phyloP scores from a whole-genome alignment of 768 basidiomycete genomes.

The Phanerochaete carnosa region DNA sequence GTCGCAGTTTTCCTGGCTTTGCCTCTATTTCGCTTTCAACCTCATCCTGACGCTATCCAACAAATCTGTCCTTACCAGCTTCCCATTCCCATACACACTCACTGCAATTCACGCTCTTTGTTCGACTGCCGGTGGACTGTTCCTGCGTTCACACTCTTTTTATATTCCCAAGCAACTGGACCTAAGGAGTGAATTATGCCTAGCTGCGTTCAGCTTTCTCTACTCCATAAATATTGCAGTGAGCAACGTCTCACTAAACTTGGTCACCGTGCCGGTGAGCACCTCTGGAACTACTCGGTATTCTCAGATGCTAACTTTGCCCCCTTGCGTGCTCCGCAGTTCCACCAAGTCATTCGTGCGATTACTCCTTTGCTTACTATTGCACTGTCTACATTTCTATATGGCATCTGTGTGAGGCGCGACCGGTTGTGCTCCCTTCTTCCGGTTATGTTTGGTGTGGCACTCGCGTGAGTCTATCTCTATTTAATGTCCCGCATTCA shows the following conservation, averaged over 20 bases:
- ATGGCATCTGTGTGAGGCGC: slow-evolving; percentile 55
- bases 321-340: too few species aligned
- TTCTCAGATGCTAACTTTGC: background rate
- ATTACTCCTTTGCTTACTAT: slow-evolving; percentile 93
- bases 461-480: slow-evolving; percentile 66
- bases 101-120: slow-evolving; percentile 90
- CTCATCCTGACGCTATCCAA: slow-evolving; percentile 92
- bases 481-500: background rate
- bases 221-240: slow-evolving; percentile 95
- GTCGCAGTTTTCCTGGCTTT: slow-evolving; percentile 57
- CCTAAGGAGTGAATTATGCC: slow-evolving; percentile 49
- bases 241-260: slow-evolving; percentile 84
- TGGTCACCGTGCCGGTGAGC: slow-evolving; percentile 88
- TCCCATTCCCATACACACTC: slow-evolving; percentile 95
- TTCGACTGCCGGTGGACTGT: slow-evolving; percentile 75
- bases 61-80: slow-evolving; percentile 86
- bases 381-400: slow-evolving; percentile 65
- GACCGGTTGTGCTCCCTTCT: slow-evolving; percentile 69
- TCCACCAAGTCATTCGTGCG: slow-evolving; percentile 96
- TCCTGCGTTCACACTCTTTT: slow-evolving; percentile 53
- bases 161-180: slow-evolving; percentile 58
- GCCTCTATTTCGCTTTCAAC: slow-evolving; percentile 87
- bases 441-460: slow-evolving; percentile 88
- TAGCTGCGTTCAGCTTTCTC: slow-evolving; percentile 81
- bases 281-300: background rate